Conservation (phyloP, 2,329 filamentous ascomycete species). For the Fusarium transvaalense region DNA sequence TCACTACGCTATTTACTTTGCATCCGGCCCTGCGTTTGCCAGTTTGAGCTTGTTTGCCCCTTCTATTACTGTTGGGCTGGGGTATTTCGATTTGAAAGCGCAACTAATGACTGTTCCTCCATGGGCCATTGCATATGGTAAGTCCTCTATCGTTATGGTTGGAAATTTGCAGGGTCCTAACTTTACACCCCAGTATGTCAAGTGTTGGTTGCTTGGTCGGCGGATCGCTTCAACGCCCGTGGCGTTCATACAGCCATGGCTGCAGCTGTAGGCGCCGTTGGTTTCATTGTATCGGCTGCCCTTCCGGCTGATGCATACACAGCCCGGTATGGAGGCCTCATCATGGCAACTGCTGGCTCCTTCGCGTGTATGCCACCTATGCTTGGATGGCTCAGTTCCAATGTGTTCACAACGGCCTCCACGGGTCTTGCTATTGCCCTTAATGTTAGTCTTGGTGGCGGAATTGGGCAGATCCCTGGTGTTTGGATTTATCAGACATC, state of each 20-base stretch:
- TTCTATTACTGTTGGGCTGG: slow-evolving; percentile 68
- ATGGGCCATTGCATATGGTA: slow-evolving; percentile 70
- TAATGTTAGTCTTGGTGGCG: slow-evolving; percentile 75
- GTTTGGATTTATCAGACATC: slow-evolving; percentile 79
- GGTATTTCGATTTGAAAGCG: slow-evolving; percentile 64
- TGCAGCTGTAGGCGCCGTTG: slow-evolving; percentile 59
- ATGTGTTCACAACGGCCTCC: slow-evolving; percentile 73
- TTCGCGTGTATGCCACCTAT: slow-evolving; percentile 78
- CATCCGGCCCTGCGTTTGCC: slow-evolving; percentile 67
- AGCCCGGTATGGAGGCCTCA: slow-evolving; percentile 76
- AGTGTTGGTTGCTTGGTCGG: slow-evolving; percentile 66
- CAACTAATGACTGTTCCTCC: slow-evolving; percentile 77
- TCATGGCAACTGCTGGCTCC: slow-evolving; percentile 73
- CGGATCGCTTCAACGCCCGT: slow-evolving; percentile 71
- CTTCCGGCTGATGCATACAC: slow-evolving; percentile 71
- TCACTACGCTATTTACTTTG: slow-evolving; percentile 68
- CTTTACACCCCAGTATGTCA: slow-evolving; percentile 52
- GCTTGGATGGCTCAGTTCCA: slow-evolving; percentile 77
- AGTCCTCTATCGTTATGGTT: slow-evolving; percentile 19
- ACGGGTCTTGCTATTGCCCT: slow-evolving; percentile 77
- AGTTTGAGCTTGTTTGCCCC: slow-evolving; percentile 73
- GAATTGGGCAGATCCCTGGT: slow-evolving; percentile 77
- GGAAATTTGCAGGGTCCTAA: slow-evolving; percentile 8
- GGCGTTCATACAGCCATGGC: slow-evolving; percentile 59
- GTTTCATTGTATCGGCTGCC: slow-evolving; percentile 72